Evolutionary conservation across 2,329 filamentous ascomycete genomes (phyloP), one percentile per base, ranked within the genome.

Genomic region (Gliomastix tumulicola): DNA sequence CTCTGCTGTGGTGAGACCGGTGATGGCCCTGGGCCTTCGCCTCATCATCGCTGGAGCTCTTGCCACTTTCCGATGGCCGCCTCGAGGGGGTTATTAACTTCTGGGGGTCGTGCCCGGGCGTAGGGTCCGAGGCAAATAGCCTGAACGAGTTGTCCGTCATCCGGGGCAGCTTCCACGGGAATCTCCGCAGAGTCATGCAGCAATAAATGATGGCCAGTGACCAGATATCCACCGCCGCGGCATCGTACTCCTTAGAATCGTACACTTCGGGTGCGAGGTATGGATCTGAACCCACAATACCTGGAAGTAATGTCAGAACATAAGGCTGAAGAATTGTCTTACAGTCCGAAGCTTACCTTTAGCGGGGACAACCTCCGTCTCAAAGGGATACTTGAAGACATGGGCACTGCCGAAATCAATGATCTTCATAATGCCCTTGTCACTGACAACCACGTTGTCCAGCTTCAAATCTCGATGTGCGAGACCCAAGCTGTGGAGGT

Each of bases 361-460:
- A 6, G 60, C 60, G 9, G 55, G 48, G 16, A 63, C 60, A 7
- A 51, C 55, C 30, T 49, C 87, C 46, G 82, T 88, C 62, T 98
- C 92, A 53, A 98, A 97, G 0, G 92, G 92, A 69, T 98, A 98
- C 51, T 86, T 82, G 66, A 95, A 98, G 28, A 98, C 90, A 47
- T 92, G 89, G 1, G 92, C 90, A 63, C 89, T 97, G 19, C 92
- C 92, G 62, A 98, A 98, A 59, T 98, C 92, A 52, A 98, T 98
- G 45, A 98, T 85, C 63, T 98, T 98, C 88, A 98, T 95, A 50
- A 98, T 97, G 3, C 92, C 92, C 52, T 84, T 79, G 54, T 94
- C 86, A 54, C 89, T 97, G 41, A 98, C 89, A 20, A 98, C 92
- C 16, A 98, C 92, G 49, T 98, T 98, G 65, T 98, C 92, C 49